Percentiles rank a stretch among this genome's conserved stretches.
These are phyloP conservation scores for Ceratobasidium sp. DNA, from an alignment of 1,284 basidiomycete genomes.

Conservation along the genomic window DNA sequence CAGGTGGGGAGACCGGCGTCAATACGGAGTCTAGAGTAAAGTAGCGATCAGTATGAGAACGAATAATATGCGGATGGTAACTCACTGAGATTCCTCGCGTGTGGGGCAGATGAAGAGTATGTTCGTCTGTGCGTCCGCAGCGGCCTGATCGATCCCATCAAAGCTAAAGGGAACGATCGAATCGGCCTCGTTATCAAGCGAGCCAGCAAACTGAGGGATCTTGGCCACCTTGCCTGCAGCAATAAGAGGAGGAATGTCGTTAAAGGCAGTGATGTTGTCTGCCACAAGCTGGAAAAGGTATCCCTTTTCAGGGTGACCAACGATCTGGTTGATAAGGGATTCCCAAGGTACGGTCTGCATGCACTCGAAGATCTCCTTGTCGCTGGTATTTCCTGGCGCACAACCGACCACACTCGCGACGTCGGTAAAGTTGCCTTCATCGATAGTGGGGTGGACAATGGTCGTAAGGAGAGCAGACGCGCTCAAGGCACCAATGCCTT, in stretches of 20 bases:
- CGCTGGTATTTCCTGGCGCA: background rate
- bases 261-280: slow-evolving; percentile 18
- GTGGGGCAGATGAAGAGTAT: slow-evolving; percentile 3
- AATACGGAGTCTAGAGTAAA: slow-evolving; percentile 5
- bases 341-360: slow-evolving; percentile 33
- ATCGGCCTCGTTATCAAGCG: slow-evolving; percentile 13
- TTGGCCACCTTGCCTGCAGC: slow-evolving; percentile 13
- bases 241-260: slow-evolving; percentile 1
- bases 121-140: background rate
- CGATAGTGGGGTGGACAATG: background rate
- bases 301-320: slow-evolving; percentile 17
- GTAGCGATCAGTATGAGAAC: background rate
- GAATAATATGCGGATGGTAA: background rate
- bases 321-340: slow-evolving; percentile 6
- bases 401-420: slow-evolving; percentile 33
- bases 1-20: slow-evolving; percentile 33
- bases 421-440: slow-evolving; percentile 28
- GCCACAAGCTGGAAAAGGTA: slow-evolving; percentile 15
- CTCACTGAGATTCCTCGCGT: slow-evolving; percentile 4
- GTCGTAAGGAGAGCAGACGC: background rate
- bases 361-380: slow-evolving; percentile 20
- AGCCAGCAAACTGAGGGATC: slow-evolving; percentile 9
- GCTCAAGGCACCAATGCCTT: slow-evolving; percentile 8
- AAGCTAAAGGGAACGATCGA: slow-evolving; percentile 29
- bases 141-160: slow-evolving; percentile 26